phyloP scores from a whole-genome alignment of 2,329 filamentous ascomycete genomes.

The Diaporthe velutina region DNA sequence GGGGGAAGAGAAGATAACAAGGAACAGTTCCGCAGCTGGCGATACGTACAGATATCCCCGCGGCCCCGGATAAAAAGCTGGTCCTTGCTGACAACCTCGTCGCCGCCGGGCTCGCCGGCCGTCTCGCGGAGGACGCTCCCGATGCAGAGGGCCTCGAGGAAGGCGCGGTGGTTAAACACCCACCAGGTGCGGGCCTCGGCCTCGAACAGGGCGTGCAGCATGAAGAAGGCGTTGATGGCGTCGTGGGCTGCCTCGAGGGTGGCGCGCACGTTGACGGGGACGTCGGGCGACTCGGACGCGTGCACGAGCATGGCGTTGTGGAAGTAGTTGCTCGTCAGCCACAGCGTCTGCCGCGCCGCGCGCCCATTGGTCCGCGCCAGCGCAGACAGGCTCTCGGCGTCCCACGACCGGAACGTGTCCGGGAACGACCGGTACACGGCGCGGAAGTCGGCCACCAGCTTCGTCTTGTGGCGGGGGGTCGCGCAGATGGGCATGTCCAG shows the following conservation, averaged over 20 bases:
- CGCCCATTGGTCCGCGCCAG: slow-evolving; percentile 73
- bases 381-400: slow-evolving; percentile 69
- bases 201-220: slow-evolving; percentile 77
- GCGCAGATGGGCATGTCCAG: slow-evolving; percentile 79
- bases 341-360: slow-evolving; percentile 80
- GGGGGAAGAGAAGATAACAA: neutral
- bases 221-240: slow-evolving; percentile 80
- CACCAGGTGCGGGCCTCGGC: slow-evolving; percentile 84
- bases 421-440: slow-evolving; percentile 81
- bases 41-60: slow-evolving; percentile 70
- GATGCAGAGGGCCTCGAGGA: slow-evolving; percentile 81
- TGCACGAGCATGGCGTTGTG: slow-evolving; percentile 87
- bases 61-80: slow-evolving; percentile 71
- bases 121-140: slow-evolving; percentile 70
- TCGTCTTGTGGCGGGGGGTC: slow-evolving; percentile 76
- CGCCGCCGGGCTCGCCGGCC: slow-evolving; percentile 58
- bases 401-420: slow-evolving; percentile 76
- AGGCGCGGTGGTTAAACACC: slow-evolving; percentile 86
- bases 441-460: slow-evolving; percentile 77
- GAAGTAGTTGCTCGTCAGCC: slow-evolving; percentile 85
- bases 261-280: slow-evolving; percentile 75
- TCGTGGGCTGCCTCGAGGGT: slow-evolving; percentile 83
- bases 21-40: neutral
- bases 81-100: slow-evolving; percentile 63
- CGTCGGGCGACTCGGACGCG: slow-evolving; percentile 74